Evolutionary conservation across 768 basidiomycete species (phyloP), one percentile per base, ranked within the genome.

Genomic region (Pleurotus citrinopileatus): DNA sequence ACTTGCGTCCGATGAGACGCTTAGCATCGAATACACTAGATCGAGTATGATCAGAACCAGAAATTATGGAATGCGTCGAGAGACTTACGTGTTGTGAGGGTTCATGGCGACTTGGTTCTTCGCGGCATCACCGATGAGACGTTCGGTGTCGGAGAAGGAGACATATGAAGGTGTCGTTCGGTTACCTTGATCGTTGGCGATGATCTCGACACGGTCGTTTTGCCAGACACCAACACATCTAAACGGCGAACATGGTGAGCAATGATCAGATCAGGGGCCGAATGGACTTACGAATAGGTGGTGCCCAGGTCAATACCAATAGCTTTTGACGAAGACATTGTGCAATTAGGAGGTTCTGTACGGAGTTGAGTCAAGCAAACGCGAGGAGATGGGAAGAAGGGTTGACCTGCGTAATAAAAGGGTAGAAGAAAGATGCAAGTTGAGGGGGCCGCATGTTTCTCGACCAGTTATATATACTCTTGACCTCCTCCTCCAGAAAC

Each of bases 51-150:
- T 48, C 17, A 51, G 34, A 3, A 17, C 48, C 4, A 3, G 15
- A 17, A 51, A 8, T 9, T 12, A 23, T 23, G 46, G 3, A 28
- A 2, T 1, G 22, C 2, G 20, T 34, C 34, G 2, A 37, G 22
- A 22, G n/a, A 52, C 58, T 12, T 34, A 59, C 58, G 97, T 99
- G 83, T 98, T 98, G 67, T 80, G 81, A 59, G 97, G 97, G 84
- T 99, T 99, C 97, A 99, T 99, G 62, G 97, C 97, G 56, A 91
- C 92, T 81, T 98, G 95, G 72, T 97, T 97, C 75, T 95, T 95
- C 58, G 94, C 95, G 65, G 94, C 94, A 84, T 98, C 95, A 70
- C 97, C 95, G 70, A 98, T 98, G 73, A 96, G 75, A 78, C 94
- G 94, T 80, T 97, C 95, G 68, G 94, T 91, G 46, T 86, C 70